Evolutionary conservation across 2,329 filamentous ascomycete species (phyloP).

Genomic region (Fusarium goolgardi): DNA sequence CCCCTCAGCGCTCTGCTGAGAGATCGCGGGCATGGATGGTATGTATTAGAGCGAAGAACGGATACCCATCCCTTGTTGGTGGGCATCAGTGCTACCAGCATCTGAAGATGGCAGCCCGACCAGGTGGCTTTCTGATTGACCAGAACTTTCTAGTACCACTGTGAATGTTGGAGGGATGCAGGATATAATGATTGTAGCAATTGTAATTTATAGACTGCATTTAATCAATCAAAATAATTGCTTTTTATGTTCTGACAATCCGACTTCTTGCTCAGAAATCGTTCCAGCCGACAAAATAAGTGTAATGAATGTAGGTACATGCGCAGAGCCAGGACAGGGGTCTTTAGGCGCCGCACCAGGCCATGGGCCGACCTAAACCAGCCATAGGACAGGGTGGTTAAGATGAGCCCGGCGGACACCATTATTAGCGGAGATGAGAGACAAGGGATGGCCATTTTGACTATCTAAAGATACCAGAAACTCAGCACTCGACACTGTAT

Average conservation of each 20-base stretch:
- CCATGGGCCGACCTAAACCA: conserved; percentile 35
- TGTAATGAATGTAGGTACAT: conserved; percentile 27
- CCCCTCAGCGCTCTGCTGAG: conserved; percentile 16
- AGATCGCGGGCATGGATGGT: conserved; percentile 28
- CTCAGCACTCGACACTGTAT: conserved; percentile 6
- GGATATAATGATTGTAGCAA: neutral
- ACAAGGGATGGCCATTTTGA: conserved; percentile 32
- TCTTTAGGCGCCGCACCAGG: conserved; percentile 44
- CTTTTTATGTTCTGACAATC: conserved; percentile 20
- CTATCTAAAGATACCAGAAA: conserved; percentile 27
- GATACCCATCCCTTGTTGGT: conserved; percentile 30
- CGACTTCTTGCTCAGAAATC: conserved; percentile 12
- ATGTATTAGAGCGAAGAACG: conserved; percentile 12
- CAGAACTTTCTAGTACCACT: neutral
- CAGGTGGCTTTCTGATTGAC: neutral
- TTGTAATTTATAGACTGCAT: neutral
- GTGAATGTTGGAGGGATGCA: neutral
- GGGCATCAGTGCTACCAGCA: conserved; percentile 13
- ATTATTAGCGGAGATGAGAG: conserved; percentile 50
- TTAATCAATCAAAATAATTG: neutral
- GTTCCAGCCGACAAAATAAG: conserved; percentile 15
- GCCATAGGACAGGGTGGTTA: conserved; percentile 44
- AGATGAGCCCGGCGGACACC: conserved; percentile 49
- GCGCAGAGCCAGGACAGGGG: conserved; percentile 32
- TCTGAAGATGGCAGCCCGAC: neutral